These are phyloP conservation scores for Cyclotella atomus DNA, from an alignment of 108 stramenopile species.

Conservation along the genomic window DNA sequence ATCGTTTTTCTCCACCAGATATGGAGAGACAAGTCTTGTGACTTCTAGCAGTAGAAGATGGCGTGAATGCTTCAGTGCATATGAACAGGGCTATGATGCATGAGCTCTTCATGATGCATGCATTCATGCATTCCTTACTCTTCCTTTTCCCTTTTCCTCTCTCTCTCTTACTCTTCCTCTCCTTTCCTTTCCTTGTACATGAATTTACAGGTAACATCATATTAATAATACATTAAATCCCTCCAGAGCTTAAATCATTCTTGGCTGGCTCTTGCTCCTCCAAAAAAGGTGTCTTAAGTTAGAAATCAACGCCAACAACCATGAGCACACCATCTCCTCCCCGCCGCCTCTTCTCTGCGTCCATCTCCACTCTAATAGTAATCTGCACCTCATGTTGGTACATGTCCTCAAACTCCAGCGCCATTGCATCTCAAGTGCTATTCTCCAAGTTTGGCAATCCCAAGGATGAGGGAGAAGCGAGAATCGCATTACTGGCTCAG, in stretches of 20 bases:
- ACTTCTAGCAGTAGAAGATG: background rate
- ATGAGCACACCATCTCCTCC: background rate
- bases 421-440: slow-evolving; percentile 20
- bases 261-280: background rate
- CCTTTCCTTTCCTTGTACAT: no score
- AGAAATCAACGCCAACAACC: background rate
- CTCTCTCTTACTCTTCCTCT: no score
- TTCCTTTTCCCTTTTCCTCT: background rate
- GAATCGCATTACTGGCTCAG: slow-evolving; percentile 7
- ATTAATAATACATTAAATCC: no score
- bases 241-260: background rate
- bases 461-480: background rate
- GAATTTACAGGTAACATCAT: no score
- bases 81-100: background rate
- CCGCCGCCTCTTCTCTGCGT: background rate
- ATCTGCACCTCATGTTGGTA: slow-evolving; percentile 28
- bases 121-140: background rate
- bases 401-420: slow-evolving; percentile 20
- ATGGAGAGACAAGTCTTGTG: background rate
- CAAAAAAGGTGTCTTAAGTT: background rate
- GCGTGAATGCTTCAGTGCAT: background rate
- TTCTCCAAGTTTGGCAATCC: slow-evolving; percentile 12
- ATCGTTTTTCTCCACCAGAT: background rate
- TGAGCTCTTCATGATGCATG: background rate
- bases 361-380: slow-evolving; percentile 8